A percentile compares a stretch with the other conserved stretches of the same genome.
phyloP scores from a whole-genome alignment of 2,329 filamentous ascomycete genomes.

The Cercospora sesami region DNA sequence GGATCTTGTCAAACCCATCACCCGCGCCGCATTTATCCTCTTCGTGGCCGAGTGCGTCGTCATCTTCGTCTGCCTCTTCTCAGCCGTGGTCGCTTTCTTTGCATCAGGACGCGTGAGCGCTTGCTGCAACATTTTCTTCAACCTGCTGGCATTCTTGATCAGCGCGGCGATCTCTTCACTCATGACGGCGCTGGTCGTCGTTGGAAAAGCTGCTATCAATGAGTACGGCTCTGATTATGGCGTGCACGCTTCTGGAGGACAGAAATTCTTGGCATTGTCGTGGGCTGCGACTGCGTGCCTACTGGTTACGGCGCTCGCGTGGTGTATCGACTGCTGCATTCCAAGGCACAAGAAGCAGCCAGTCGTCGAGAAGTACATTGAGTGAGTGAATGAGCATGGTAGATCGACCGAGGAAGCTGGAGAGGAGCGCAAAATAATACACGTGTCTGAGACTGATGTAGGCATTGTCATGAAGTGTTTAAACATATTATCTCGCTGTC shows the following conservation, averaged over 20 bases:
- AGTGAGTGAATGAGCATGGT: neutral
- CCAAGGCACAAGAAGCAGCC: neutral
- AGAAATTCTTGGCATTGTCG: neutral
- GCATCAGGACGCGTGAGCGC: constrained; percentile 48
- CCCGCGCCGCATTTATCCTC: constrained; percentile 57
- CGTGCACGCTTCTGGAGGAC: neutral
- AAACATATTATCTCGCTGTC: neutral
- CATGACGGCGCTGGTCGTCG: constrained; percentile 61
- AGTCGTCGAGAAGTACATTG: neutral
- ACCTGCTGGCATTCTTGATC: constrained; percentile 55
- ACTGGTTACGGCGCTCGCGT: neutral
- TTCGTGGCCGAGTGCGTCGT: constrained; percentile 57
- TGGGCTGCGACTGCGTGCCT: constrained; percentile 1
- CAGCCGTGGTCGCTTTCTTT: constrained; percentile 50
- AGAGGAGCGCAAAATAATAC: neutral
- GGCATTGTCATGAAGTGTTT: neutral
- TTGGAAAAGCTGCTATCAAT: constrained; percentile 56
- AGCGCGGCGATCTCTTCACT: constrained; percentile 75
- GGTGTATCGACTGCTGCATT: neutral
- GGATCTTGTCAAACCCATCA: constrained; percentile 51
- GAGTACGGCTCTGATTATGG: constrained; percentile 44
- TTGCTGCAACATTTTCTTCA: constrained; percentile 52
- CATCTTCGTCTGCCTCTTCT: constrained; percentile 53
- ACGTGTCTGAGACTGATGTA: neutral
- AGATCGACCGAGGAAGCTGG: neutral